phyloP scores from a whole-genome alignment of 1,284 basidiomycete species.

The Trametes sp. region DNA sequence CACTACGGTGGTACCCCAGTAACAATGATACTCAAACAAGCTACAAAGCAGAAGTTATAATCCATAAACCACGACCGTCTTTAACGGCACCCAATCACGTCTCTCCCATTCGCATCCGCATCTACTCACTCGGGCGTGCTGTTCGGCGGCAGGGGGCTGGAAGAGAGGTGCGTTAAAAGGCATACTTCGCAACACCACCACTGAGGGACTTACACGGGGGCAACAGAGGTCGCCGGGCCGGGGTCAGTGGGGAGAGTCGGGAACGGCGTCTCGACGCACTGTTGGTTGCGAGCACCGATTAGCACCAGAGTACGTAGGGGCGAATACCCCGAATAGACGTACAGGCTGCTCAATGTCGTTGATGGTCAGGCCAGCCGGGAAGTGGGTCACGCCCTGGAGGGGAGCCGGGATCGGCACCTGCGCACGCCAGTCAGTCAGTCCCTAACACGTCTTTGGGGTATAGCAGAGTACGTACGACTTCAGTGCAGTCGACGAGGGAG shows the following conservation, averaged over 20 bases:
- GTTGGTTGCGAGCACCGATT: not conserved
- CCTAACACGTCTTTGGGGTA: too few species aligned
- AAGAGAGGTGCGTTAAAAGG: too few species aligned
- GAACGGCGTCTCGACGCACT: slow-evolving; percentile 35
- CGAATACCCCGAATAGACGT: too few species aligned
- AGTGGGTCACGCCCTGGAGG: slow-evolving; percentile 28
- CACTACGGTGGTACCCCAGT: not conserved
- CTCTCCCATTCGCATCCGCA: not conserved
- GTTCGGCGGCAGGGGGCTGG: slow-evolving; percentile 6
- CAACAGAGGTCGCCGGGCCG: slow-evolving; percentile 40
- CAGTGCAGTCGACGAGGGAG: slow-evolving; percentile 38
- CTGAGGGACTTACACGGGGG: slow-evolving; percentile 40
- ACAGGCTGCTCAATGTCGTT: slow-evolving; percentile 40
- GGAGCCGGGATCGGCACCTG: slow-evolving; percentile 33
- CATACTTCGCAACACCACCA: too few species aligned
- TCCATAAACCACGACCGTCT: not conserved
- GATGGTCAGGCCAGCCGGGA: slow-evolving; percentile 37
- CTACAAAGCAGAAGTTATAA: not conserved
- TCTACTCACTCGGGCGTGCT: not conserved
- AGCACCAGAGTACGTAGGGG: too few species aligned
- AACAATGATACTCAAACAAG: not conserved
- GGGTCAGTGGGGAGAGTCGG: slow-evolving; percentile 43
- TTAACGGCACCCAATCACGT: not conserved
- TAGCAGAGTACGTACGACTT: slow-evolving; percentile 28
- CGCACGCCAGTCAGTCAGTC: not conserved